phyloP scores from a whole-genome alignment of 1,139 yeast genomes.

The Zygosaccharomyces pseudobailii region DNA sequence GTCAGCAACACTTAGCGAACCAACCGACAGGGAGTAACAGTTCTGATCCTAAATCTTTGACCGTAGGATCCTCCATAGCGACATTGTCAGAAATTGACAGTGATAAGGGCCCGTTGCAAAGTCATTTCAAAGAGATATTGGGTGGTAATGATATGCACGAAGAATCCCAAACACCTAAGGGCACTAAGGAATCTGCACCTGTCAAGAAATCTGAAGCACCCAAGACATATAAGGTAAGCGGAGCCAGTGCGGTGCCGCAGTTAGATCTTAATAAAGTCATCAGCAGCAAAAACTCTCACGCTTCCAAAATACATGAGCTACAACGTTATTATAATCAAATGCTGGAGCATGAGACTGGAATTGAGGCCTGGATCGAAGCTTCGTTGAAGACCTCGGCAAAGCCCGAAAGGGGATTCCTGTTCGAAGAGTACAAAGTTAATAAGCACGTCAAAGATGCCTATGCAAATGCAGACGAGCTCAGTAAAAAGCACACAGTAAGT shows the following conservation, averaged over 20 bases:
- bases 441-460: constrained; percentile 35
- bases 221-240: not conserved
- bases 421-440: constrained; percentile 32
- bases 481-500: constrained; percentile 30
- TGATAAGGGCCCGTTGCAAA: constrained; percentile 11
- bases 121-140: constrained; percentile 17
- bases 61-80: constrained; percentile 9
- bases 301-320: constrained; percentile 23
- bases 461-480: constrained; percentile 34
- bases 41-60: constrained; percentile 11
- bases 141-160: constrained; percentile 19
- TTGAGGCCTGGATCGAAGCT: constrained; percentile 32
- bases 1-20: not conserved
- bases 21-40: constrained; percentile 8
- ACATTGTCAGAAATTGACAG: constrained; percentile 9
- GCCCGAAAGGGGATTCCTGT: constrained; percentile 26
- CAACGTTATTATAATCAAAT: constrained; percentile 20
- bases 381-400: constrained; percentile 28
- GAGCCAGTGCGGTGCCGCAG: constrained; percentile 17
- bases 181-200: not conserved
- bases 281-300: constrained; percentile 21
- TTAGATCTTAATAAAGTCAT: constrained; percentile 25
- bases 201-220: not conserved
- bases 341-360: constrained; percentile 26
- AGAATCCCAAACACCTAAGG: constrained; percentile 13